Percentiles rank a stretch among this genome's conserved stretches.
Evolutionary conservation across 345 rosid species (phyloP).

Genomic region (Citrus mangshanensis): DNA sequence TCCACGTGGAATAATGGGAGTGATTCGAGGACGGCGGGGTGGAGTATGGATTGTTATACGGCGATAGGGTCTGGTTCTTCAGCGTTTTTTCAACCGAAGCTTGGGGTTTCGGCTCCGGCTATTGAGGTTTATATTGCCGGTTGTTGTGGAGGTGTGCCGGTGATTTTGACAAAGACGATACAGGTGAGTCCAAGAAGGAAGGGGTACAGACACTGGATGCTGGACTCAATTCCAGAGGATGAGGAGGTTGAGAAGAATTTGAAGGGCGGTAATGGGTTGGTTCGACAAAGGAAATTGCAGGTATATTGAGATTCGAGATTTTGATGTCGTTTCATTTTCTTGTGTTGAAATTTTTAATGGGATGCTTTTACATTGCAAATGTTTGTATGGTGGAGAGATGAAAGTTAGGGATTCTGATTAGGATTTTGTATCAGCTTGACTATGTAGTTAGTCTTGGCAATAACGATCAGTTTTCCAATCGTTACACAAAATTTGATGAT

Average conservation of each 20-base stretch:
- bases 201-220: slow-evolving; percentile 41
- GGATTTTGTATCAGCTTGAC: not conserved
- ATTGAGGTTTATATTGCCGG: slow-evolving; percentile 92
- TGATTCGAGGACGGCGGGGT: slow-evolving; percentile 52
- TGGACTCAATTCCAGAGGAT: slow-evolving; percentile 88
- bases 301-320: slow-evolving; percentile 25
- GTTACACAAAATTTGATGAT: not conserved
- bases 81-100: slow-evolving; percentile 55
- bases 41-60: slow-evolving; percentile 76
- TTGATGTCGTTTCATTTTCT: not conserved
- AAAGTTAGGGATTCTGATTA: not conserved
- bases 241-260: slow-evolving; percentile 64
- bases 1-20: slow-evolving; percentile 50
- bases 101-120: slow-evolving; percentile 61
- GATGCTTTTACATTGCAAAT: not conserved
- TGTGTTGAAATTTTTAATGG: not conserved
- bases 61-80: slow-evolving; percentile 46
- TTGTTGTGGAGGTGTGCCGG: slow-evolving; percentile 79
- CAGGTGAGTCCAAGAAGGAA: slow-evolving; percentile 69
- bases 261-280: slow-evolving; percentile 28
- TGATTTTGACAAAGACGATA: slow-evolving; percentile 78
- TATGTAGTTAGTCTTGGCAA: not conserved
- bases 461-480: not conserved
- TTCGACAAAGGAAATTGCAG: slow-evolving; percentile 47
- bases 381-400: not conserved